phyloP scores from a whole-genome alignment of 2,329 filamentous ascomycete species.

The Neopestalotiopsis sp. region DNA sequence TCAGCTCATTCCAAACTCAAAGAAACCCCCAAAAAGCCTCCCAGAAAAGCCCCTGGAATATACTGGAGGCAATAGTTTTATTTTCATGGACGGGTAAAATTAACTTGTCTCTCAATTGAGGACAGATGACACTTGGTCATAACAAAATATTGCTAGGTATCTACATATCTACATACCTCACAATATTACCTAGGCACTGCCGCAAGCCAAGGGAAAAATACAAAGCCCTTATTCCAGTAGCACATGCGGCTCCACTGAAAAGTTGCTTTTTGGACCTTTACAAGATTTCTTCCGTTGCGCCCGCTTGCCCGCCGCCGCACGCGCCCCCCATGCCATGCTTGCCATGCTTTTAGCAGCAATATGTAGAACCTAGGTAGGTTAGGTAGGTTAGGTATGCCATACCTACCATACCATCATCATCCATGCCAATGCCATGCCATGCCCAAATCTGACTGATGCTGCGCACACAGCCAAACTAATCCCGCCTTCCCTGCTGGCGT shows the following conservation, averaged over 20 bases:
- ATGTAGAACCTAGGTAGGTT: background rate
- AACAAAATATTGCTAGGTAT: no score
- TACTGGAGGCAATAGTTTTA: background rate
- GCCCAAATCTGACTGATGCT: constrained; percentile 8
- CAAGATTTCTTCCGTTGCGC: constrained; percentile 6
- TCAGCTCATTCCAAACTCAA: background rate
- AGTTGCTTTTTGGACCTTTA: constrained; percentile 8
- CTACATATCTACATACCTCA: no score
- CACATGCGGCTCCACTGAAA: constrained; percentile 9
- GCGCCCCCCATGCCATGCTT: background rate
- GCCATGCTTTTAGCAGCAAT: no score
- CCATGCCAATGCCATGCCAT: background rate
- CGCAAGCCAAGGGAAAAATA: background rate
- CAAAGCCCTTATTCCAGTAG: background rate
- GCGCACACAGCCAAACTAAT: background rate
- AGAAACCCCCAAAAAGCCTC: background rate
- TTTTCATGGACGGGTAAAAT: background rate
- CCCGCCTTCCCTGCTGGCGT: constrained; percentile 14
- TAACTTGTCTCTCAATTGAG: background rate
- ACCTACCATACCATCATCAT: background rate
- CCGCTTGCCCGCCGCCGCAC: background rate
- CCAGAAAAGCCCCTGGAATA: background rate
- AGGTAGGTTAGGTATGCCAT: background rate
- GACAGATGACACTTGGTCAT: background rate
- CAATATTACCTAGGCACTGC: background rate